Percentiles rank a stretch among this genome's conserved stretches.
Conservation (phyloP, 441 rosid species). For the Brassica balearica region DNA sequence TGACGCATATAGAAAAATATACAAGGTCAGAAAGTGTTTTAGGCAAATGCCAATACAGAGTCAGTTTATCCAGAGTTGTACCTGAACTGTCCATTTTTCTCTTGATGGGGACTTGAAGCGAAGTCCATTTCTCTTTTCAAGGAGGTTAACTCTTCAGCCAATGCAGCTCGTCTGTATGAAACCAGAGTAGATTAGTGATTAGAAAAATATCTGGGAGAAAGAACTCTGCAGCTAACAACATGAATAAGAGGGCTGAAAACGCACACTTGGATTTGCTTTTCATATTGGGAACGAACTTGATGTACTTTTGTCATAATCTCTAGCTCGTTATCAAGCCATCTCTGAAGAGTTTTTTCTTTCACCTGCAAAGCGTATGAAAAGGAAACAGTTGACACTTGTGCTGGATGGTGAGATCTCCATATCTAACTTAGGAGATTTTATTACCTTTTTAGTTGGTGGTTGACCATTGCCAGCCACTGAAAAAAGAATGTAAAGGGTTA, state of each 20-base stretch:
- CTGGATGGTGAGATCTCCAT: not conserved
- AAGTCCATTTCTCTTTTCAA: constrained; percentile 59
- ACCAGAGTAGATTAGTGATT: constrained; percentile 20
- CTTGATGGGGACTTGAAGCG: constrained; percentile 56
- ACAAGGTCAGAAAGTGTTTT: constrained; percentile 37
- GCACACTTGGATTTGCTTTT: constrained; percentile 75
- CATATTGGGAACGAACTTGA: constrained; percentile 64
- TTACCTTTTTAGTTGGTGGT: constrained; percentile 64
- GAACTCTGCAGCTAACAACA: constrained; percentile 14
- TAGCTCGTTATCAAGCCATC: constrained; percentile 68
- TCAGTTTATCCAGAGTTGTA: constrained; percentile 20
- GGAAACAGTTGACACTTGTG: constrained; percentile 14
- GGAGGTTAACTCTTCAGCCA: constrained; percentile 64
- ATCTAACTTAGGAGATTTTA: constrained; percentile 24
- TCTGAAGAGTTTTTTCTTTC: constrained; percentile 59
- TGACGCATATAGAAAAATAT: constrained; percentile 31
- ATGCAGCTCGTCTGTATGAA: constrained; percentile 57
- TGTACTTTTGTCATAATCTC: constrained; percentile 64
- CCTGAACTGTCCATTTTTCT: constrained; percentile 61
- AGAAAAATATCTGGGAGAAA: constrained; percentile 3
- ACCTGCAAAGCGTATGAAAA: constrained; percentile 42
- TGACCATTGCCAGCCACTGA: constrained; percentile 67
- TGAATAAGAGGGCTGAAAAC: constrained; percentile 25
- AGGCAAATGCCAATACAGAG: not conserved
- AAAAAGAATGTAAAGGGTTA: constrained; percentile 41